Evolutionary conservation across 2,329 filamentous ascomycete genomes (phyloP).

Genomic region (Hypoxylon sp.): DNA sequence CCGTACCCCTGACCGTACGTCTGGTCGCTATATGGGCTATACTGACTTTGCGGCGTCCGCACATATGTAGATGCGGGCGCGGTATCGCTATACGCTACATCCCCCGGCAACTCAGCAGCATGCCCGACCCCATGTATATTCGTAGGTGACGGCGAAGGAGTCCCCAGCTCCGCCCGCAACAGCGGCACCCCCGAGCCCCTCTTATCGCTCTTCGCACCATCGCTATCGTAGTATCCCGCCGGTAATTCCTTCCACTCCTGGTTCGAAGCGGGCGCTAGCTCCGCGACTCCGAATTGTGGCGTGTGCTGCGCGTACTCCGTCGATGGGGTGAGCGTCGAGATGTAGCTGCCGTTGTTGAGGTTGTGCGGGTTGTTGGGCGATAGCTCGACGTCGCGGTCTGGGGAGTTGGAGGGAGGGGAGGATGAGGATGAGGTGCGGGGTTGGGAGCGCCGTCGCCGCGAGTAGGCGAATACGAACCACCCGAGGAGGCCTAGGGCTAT

Average conservation of each 20-base stretch:
- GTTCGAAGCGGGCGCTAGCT: constrained; percentile 32
- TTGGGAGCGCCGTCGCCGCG: constrained; percentile 34
- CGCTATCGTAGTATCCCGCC: constrained; percentile 27
- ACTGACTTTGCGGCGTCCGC: background rate
- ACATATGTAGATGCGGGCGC: background rate
- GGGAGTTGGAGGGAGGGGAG: background rate
- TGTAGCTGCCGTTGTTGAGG: constrained; percentile 1
- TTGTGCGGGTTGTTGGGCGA: constrained; percentile 8
- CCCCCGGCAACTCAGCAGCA: constrained; percentile 42
- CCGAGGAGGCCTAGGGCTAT: constrained; percentile 43
- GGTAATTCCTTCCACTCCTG: constrained; percentile 37
- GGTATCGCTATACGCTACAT: constrained; percentile 1
- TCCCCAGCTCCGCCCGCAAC: constrained; percentile 43
- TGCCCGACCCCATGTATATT: background rate
- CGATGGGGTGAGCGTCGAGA: constrained; percentile 9
- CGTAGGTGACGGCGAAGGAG: constrained; percentile 5
- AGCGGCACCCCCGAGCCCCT: constrained; percentile 40
- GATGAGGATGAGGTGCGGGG: background rate
- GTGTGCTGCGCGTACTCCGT: constrained; percentile 47
- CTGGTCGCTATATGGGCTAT: background rate
- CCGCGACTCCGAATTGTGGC: constrained; percentile 40
- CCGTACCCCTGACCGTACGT: constrained; percentile 10
- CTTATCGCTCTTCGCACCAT: constrained; percentile 23
- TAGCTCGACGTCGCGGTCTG: constrained; percentile 33
- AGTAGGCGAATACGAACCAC: constrained; percentile 51